Evolutionary conservation across 768 basidiomycete genomes (phyloP), one percentile per base, ranked within the genome.

Genomic region (Suillus bovinus): DNA sequence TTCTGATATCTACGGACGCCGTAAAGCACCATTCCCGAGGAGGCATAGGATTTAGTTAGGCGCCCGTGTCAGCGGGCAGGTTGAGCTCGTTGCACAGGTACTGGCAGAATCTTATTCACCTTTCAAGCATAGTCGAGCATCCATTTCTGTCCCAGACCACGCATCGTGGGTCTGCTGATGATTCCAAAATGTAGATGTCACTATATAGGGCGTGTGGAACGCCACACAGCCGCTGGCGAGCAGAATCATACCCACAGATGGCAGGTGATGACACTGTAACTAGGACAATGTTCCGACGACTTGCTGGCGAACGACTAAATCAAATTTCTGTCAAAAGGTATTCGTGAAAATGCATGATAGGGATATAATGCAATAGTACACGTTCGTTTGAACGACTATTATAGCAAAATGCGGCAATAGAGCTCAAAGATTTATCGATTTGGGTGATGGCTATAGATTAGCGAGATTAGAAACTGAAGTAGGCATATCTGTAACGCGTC

Each of bases 401-500:
- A 56, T 29, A 20, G 20, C 24, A 56, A 56, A 24, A 10, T 38
- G 22, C 55, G 55, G 38, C 24, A 38, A 39, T 56, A 56, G 36
- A 39, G 38, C 41, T 42, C 41, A n/a, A 20, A 9, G 44, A 33
- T 31, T 27, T n/a, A 31, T 52, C 29, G 29, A 52, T 56, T 56
- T 56, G 11, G 38, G 29, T 11, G 24, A 29, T 39, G 29, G 24
- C 27, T 56, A 56, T 56, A 56, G 55, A 39, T 56, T 56, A 56
- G 55, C 10, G 17, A 29, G 38, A 31, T 62, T 68, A 38, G 70
- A 66, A 49, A 77, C 81, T 2, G 72, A 72, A 38, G 67, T 67
- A 14, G 84, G 84, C 61, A 83, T 71, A 67, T 89, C 87, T 13
- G 77, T 68, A 27, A 96, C 89, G 57, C 81, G 83, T 4, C 94